Evolutionary conservation across 768 basidiomycete species (phyloP).

Genomic region (Suillus lakei): DNA sequence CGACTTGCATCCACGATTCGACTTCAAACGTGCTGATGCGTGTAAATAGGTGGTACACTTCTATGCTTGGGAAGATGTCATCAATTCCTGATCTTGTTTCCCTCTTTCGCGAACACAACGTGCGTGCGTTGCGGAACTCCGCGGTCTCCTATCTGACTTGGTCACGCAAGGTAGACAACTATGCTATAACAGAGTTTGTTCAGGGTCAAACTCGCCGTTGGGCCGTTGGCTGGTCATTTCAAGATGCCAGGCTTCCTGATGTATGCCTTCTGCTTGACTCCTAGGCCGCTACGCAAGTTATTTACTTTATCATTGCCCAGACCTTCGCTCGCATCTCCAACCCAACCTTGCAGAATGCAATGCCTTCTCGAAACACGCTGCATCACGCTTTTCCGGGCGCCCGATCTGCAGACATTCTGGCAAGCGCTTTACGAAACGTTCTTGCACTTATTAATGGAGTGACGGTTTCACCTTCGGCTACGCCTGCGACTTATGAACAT

Average conservation of each 20-base stretch:
- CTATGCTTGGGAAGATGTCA: conserved; percentile 87
- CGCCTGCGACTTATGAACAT: conserved; percentile 1
- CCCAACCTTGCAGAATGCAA: conserved; percentile 50
- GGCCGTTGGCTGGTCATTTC: conserved; percentile 89
- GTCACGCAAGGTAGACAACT: conserved; percentile 74
- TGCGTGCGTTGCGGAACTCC: conserved; percentile 26
- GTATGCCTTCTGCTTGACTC: conserved; percentile 49
- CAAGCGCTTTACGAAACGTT: conserved; percentile 29
- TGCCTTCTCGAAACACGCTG: conserved; percentile 65
- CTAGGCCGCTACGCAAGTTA: background rate
- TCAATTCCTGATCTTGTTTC: conserved; percentile 69
- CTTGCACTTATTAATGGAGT: conserved; percentile 42
- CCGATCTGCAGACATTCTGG: conserved; percentile 15
- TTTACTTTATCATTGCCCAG: conserved; percentile 34
- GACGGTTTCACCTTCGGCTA: conserved; percentile 9
- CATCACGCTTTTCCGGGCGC: conserved; percentile 39
- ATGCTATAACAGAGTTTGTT: conserved; percentile 80
- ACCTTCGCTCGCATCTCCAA: conserved; percentile 41
- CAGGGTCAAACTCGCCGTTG: conserved; percentile 93
- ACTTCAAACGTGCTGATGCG: background rate
- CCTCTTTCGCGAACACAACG: conserved; percentile 51
- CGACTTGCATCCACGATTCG: background rate
- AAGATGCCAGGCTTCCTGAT: conserved; percentile 69
- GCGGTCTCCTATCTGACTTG: background rate
- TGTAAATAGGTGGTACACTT: conserved; percentile 82